Percentiles rank a stretch among this genome's conserved stretches.
Evolutionary conservation across 1,139 yeast species (phyloP).

Genomic region (Yamadazyma oceani): DNA sequence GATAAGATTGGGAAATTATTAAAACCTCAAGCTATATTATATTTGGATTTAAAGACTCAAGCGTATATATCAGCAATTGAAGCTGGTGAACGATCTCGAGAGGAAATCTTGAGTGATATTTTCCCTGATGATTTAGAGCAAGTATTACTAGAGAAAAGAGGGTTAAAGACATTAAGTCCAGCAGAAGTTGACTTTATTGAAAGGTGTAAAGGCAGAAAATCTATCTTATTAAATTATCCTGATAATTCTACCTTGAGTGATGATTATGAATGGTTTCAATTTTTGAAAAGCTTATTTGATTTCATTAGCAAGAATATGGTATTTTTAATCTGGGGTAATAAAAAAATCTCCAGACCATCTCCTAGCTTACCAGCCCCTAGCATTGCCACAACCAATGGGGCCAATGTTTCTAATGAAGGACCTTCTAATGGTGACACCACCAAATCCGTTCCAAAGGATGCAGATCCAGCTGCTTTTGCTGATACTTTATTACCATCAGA

Average conservation of each 20-base stretch:
- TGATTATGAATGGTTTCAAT: constrained; percentile 34
- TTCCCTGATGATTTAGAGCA: constrained; percentile 69
- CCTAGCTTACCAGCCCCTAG: constrained; percentile 5
- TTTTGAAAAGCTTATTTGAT: constrained; percentile 65
- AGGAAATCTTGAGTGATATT: constrained; percentile 71
- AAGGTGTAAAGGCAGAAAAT: constrained; percentile 69
- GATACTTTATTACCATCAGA: constrained; percentile 45
- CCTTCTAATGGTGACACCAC: no score
- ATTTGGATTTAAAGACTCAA: constrained; percentile 87
- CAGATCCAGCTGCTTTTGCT: constrained; percentile 2
- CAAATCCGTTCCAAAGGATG: no score
- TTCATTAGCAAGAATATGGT: constrained; percentile 78
- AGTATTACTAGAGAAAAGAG: constrained; percentile 25
- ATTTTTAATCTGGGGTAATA: constrained; percentile 67
- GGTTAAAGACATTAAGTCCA: constrained; percentile 48
- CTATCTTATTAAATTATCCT: constrained; percentile 52
- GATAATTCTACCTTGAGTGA: constrained; percentile 44
- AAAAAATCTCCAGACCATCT: constrained; percentile 26
- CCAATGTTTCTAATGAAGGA: no score
- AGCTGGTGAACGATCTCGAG: constrained; percentile 64
- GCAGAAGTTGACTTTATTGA: constrained; percentile 70
- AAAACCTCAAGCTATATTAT: constrained; percentile 78
- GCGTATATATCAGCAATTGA: constrained; percentile 89
- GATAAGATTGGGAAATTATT: constrained; percentile 57
- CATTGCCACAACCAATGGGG: constrained; percentile 3